Base-by-base conservation (phyloP, 805 yeast genomes). In the Barnettozyma siamensis region DNA sequence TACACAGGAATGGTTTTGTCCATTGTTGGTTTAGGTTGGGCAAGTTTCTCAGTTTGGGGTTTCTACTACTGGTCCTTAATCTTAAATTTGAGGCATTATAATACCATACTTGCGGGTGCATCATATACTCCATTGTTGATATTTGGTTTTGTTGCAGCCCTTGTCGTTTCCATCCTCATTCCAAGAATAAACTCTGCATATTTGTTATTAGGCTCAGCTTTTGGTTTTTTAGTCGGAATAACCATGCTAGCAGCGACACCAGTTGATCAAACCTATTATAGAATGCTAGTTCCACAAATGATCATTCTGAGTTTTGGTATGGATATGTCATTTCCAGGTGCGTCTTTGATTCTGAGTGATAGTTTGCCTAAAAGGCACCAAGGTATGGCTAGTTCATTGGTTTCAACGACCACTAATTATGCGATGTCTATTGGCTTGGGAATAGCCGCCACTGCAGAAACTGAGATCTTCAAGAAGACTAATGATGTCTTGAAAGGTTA, bases 281-380 rank as follows among this genome's bases (percentile, higher is more conserved):
- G 70, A 7, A 69, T 77, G 53, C 59, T 75, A 2, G 69, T 84
- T 52, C 78, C 81, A 3, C 70, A 74, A 24, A 66, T 74, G 67
- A 49, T 78, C 15, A 60, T 83, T 6, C 61, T 76, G 5, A 72
- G 80, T 12, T 80, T 79, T 68, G 94, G 88, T 3, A 82, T 84
- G 88, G 91, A 84, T 57, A 64, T 80, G 57, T 77, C 85, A 21
- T 84, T 83, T 58, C 91, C 93, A 0, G 80, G 89, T 1, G 79
- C 84, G 0, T 75, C 88, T 0, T 67, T 83, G 37, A 70, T 80
- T 12, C 58, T 83, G 32, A 73, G 82, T 7, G 78, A 78, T 45
- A 64, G 64, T 35, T 63, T 83, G 29, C 88, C 89, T 0, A 58
- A 66, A 36, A 66, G 72, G 43, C 76, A 79, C 49, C 93, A 84